phyloP scores from a whole-genome alignment of 768 basidiomycete genomes.

The Goffeauzyma gilvescens region DNA sequence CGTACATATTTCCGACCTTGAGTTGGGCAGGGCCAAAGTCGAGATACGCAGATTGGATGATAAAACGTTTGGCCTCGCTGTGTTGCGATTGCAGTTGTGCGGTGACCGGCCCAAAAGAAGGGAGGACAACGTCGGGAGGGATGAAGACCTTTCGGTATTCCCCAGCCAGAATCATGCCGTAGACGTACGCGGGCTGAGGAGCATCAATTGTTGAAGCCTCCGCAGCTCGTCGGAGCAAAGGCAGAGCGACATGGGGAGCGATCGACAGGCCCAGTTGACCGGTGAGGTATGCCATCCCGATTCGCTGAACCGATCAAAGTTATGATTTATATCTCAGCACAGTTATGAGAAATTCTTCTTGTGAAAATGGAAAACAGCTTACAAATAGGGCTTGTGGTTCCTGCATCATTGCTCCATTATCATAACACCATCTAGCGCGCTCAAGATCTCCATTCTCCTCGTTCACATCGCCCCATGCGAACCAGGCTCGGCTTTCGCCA shows the following conservation, averaged over 20 bases:
- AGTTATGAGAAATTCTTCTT: slow-evolving; percentile 56
- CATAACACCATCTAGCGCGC: slow-evolving; percentile 69
- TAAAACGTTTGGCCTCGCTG: slow-evolving; percentile 51
- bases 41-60: slow-evolving; percentile 71
- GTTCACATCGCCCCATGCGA: slow-evolving; percentile 74
- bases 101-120: slow-evolving; percentile 39
- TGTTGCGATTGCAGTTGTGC: slow-evolving; percentile 26
- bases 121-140: slow-evolving; percentile 38
- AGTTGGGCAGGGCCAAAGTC: slow-evolving; percentile 66
- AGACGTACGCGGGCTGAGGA: slow-evolving; percentile 52
- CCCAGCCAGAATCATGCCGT: slow-evolving; percentile 60
- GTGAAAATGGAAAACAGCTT: too few species aligned
- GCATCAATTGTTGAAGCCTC: slow-evolving; percentile 50
- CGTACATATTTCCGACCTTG: slow-evolving; percentile 80
- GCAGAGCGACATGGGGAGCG: slow-evolving; percentile 43
- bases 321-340: slow-evolving; percentile 1
- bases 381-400: too few species aligned
- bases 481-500: slow-evolving; percentile 71
- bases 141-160: slow-evolving; percentile 51
- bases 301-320: slow-evolving; percentile 38
- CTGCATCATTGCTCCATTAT: slow-evolving; percentile 52
- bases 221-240: slow-evolving; percentile 60
- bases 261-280: slow-evolving; percentile 57
- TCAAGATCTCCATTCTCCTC: slow-evolving; percentile 56
- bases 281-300: slow-evolving; percentile 81